phyloP scores from a whole-genome alignment of 768 basidiomycete species.

The Myochromella boudieri region DNA sequence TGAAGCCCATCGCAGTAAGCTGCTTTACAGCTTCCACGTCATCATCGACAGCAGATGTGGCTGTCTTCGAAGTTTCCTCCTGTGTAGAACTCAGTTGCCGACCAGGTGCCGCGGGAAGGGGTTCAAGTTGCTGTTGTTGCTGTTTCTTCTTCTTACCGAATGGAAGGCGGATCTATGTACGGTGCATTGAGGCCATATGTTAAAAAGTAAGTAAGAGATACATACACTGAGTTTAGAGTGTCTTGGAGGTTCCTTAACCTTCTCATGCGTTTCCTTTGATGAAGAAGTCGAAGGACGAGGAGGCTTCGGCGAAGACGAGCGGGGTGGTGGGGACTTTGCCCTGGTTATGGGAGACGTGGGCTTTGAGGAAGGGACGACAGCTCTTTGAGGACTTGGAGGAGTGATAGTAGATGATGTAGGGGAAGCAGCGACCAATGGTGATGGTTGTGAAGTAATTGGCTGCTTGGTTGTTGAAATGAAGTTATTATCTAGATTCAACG shows the following conservation, averaged over 20 bases:
- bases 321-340: slow-evolving; percentile 47
- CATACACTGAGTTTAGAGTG: slow-evolving; percentile 80
- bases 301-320: slow-evolving; percentile 55
- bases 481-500: slow-evolving; percentile 39
- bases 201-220: slow-evolving; percentile 15
- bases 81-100: slow-evolving; percentile 41
- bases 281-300: slow-evolving; percentile 62
- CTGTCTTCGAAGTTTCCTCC: slow-evolving; percentile 40
- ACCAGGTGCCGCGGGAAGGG: slow-evolving; percentile 40
- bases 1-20: slow-evolving; percentile 90
- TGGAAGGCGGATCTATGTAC: slow-evolving; percentile 62
- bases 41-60: slow-evolving; percentile 60
- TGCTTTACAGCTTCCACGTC: slow-evolving; percentile 78
- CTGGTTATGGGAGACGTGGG: slow-evolving; percentile 44
- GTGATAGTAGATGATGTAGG: slow-evolving; percentile 29
- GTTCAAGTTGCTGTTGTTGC: slow-evolving; percentile 53
- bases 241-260: slow-evolving; percentile 53
- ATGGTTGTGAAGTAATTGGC: slow-evolving; percentile 6
- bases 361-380: slow-evolving; percentile 37
- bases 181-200: slow-evolving; percentile 2
- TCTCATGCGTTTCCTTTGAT: slow-evolving; percentile 58
- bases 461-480: slow-evolving; percentile 27
- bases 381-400: slow-evolving; percentile 31
- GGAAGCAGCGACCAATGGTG: slow-evolving; percentile 24
- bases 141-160: slow-evolving; percentile 79